Conservation (phyloP, 345 rosid species). For the Citrus unshiu region DNA sequence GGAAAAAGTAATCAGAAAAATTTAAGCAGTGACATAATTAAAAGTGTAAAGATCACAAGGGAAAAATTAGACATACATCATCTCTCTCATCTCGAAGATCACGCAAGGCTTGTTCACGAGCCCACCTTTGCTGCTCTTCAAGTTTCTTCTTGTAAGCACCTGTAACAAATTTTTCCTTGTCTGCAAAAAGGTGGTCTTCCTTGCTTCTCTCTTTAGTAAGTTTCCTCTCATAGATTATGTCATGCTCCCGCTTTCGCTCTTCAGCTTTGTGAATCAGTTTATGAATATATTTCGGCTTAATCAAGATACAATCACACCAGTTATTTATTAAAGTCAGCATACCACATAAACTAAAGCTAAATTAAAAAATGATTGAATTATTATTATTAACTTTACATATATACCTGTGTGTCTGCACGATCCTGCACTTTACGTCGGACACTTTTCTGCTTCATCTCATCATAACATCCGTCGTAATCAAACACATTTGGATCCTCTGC, state of each 20-base stretch:
- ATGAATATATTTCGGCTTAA: conserved; percentile 78
- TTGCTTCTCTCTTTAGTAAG: conserved; percentile 81
- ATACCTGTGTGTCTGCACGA: conserved; percentile 71
- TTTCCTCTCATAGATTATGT: conserved; percentile 69
- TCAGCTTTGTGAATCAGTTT: conserved; percentile 65
- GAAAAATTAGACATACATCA: conserved; percentile 53
- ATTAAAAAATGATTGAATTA: too few relatives aligned
- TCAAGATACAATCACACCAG: conserved; percentile 1
- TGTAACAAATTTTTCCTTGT: conserved; percentile 80
- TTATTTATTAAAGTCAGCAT: not conserved
- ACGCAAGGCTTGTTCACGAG: conserved; percentile 66
- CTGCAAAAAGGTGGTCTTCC: conserved; percentile 83
- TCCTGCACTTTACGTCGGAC: conserved; percentile 50
- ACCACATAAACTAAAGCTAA: not conserved
- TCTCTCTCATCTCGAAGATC: conserved; percentile 80
- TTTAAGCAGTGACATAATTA: not conserved
- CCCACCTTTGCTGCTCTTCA: conserved; percentile 80
- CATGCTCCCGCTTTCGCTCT: conserved; percentile 67
- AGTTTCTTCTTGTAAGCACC: conserved; percentile 80
- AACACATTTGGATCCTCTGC: conserved; percentile 84
- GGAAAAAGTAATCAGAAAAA: not conserved
- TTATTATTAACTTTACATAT: not conserved
- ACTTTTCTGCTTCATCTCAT: conserved; percentile 64
- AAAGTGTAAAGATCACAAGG: not conserved
- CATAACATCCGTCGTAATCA: conserved; percentile 81